These are phyloP conservation scores for Candida pseudofarinosa DNA, from an alignment of 805 yeast species.

Conservation along the genomic window DNA sequence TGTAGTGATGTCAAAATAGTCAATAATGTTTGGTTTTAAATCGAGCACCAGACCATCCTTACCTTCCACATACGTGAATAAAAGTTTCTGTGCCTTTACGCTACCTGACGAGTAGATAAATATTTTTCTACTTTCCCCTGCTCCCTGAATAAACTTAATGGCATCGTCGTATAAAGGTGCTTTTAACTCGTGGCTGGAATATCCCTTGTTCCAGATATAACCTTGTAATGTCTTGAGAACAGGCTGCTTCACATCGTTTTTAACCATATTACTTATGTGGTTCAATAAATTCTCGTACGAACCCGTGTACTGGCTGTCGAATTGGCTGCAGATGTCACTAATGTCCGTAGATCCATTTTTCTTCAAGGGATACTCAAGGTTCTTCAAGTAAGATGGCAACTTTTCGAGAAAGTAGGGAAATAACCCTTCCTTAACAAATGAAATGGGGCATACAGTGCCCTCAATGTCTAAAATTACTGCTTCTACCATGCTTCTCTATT, in stretches of 20 bases:
- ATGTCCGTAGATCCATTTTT: slow-evolving; percentile 16
- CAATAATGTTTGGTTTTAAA: slow-evolving; percentile 50
- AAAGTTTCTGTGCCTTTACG: slow-evolving; percentile 76
- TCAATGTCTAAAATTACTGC: slow-evolving; percentile 68
- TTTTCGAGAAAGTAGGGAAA: slow-evolving; percentile 68
- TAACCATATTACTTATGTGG: slow-evolving; percentile 57
- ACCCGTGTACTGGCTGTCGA: slow-evolving; percentile 36
- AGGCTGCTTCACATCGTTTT: slow-evolving; percentile 71
- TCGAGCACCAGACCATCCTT: slow-evolving; percentile 37
- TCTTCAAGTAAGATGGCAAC: slow-evolving; percentile 39
- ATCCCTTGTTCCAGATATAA: slow-evolving; percentile 75
- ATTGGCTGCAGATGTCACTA: slow-evolving; percentile 33
- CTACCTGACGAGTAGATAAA: slow-evolving; percentile 90
- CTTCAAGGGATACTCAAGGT: slow-evolving; percentile 29
- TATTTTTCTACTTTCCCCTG: slow-evolving; percentile 37
- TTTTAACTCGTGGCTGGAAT: slow-evolving; percentile 64
- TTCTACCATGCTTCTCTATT: not conserved
- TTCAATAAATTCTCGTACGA: slow-evolving; percentile 29
- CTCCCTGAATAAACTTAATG: slow-evolving; percentile 44
- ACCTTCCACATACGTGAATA: slow-evolving; percentile 59
- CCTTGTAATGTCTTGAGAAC: slow-evolving; percentile 80
- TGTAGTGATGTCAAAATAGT: slow-evolving; percentile 82
- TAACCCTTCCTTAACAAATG: slow-evolving; percentile 75
- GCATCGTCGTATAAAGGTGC: slow-evolving; percentile 82
- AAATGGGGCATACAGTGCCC: slow-evolving; percentile 90